Percentiles rank a stretch among this genome's conserved stretches.
Evolutionary conservation across 2,329 filamentous ascomycete genomes (phyloP).

Genomic region (Fusarium clavum): DNA sequence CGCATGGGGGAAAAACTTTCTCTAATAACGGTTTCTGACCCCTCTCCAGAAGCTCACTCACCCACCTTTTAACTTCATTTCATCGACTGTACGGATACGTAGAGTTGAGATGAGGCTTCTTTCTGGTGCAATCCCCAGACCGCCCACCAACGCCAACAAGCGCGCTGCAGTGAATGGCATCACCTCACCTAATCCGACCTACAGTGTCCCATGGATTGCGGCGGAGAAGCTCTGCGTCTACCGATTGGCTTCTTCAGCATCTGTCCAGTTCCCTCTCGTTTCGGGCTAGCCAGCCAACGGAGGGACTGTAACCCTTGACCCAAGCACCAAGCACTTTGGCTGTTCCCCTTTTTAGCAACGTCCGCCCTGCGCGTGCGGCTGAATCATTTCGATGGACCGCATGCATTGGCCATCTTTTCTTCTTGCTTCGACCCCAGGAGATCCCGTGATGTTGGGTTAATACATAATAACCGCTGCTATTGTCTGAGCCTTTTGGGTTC

Average conservation of each 20-base stretch:
- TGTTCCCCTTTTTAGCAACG: constrained; percentile 33
- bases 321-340: constrained; percentile 15
- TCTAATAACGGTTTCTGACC: neutral
- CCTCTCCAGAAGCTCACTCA: neutral
- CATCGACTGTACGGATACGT: neutral
- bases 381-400: constrained; percentile 25
- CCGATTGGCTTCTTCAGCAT: constrained; percentile 23
- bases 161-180: constrained; percentile 39
- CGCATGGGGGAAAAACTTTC: neutral
- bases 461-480: neutral
- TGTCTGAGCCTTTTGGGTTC: constrained; percentile 8
- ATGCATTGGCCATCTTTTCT: constrained; percentile 29
- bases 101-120: constrained; percentile 6
- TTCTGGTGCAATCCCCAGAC: constrained; percentile 27
- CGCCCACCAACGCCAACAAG: constrained; percentile 34
- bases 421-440: constrained; percentile 13
- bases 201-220: constrained; percentile 10
- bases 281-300: constrained; percentile 26
- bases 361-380: constrained; percentile 35
- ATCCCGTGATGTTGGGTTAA: constrained; percentile 20
- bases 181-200: constrained; percentile 33
- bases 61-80: constrained; percentile 1
- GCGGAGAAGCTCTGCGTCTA: constrained; percentile 15
- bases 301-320: constrained; percentile 13
- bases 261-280: constrained; percentile 25